Evolutionary conservation across 2,329 filamentous ascomycete genomes (phyloP), one percentile per base, ranked within the genome.

Genomic region (Apiospora aurea): DNA sequence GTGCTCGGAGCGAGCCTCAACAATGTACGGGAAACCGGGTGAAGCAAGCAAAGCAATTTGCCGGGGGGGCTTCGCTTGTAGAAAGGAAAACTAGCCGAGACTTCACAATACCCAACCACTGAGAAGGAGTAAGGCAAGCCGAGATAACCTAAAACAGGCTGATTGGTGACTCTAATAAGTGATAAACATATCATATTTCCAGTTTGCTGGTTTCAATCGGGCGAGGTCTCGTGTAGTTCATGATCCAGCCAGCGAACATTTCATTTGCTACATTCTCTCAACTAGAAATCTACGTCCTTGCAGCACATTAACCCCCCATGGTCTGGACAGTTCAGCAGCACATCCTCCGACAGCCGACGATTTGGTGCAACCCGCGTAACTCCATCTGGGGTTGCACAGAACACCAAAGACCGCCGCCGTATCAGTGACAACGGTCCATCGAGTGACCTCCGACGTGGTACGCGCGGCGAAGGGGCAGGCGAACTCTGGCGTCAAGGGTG

Each of bases 111-210:
- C 21, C 57, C 34, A 64, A 29, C 21, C 57, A 64, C 34, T 64
- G 57, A 64, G 57, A 29, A 29, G 29, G 26, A 18, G 41, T n/a
- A 41, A 41, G 34, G 34, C 34, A n/a, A 3, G 21, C 57, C 34
- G 34, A 64, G 57, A 64, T 64, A 64, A 64, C 57, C 29, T 64
- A 34, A 64, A 64, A 64, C 57, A 64, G 57, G 57, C 57, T 64
- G 57, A 64, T 64, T 64, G 34, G 57, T n/a, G n/a, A 64, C 34
- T 8, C 21, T 14, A 10, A 6, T 14, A 10, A 13, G 21, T 29
- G 18, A 8, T 41, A 14, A 64, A 38, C 29, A 64, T 38, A 38
- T 10, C 34, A 18, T 21, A 18, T 21, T 24, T 64, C 34, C 29
- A 41, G 18, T 24, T 13, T 64, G 29, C 57, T 64, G 57, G 34